Conservation (phyloP, 2,329 filamentous ascomycete genomes). For the Alternaria sp. region DNA sequence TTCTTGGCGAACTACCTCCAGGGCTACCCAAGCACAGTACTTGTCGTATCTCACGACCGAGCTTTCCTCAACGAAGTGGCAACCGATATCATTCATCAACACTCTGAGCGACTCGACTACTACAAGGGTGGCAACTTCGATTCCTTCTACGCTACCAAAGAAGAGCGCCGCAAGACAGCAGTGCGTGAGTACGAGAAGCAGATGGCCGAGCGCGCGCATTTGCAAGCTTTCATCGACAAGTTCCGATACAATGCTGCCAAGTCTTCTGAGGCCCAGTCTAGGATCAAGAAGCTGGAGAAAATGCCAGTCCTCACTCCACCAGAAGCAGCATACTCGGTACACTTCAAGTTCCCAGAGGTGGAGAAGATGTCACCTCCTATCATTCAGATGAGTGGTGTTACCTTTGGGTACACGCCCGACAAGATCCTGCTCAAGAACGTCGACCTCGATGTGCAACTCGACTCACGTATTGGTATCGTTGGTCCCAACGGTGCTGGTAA, state of each 20-base stretch:
- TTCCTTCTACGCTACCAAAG: constrained; percentile 82
- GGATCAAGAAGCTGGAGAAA: constrained; percentile 98
- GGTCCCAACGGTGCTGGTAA: constrained; percentile 99
- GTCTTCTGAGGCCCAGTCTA: constrained; percentile 95
- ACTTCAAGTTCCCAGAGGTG: constrained; percentile 96
- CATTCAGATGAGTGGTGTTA: constrained; percentile 93
- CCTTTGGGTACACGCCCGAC: constrained; percentile 85
- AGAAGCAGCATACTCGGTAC: constrained; percentile 92
- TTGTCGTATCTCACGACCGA: constrained; percentile 98
- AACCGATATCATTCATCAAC: constrained; percentile 99
- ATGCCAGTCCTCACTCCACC: constrained; percentile 92
- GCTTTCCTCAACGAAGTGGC: constrained; percentile 98
- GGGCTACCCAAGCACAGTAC: constrained; percentile 88
- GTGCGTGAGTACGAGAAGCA: constrained; percentile 99
- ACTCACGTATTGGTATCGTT: constrained; percentile 98
- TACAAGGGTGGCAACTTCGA: constrained; percentile 95
- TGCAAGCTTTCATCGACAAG: constrained; percentile 98
- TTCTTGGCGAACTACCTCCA: constrained; percentile 97
- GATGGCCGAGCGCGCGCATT: constrained; percentile 89
- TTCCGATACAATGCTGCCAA: constrained; percentile 99
- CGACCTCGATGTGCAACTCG: constrained; percentile 94
- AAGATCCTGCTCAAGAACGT: constrained; percentile 82
- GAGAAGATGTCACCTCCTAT: constrained; percentile 98
- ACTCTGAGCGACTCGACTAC: constrained; percentile 96
- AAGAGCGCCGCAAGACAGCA: constrained; percentile 94